Conservation (phyloP, 1,284 basidiomycete genomes). For the Ustanciosporium gigantosporum region DNA sequence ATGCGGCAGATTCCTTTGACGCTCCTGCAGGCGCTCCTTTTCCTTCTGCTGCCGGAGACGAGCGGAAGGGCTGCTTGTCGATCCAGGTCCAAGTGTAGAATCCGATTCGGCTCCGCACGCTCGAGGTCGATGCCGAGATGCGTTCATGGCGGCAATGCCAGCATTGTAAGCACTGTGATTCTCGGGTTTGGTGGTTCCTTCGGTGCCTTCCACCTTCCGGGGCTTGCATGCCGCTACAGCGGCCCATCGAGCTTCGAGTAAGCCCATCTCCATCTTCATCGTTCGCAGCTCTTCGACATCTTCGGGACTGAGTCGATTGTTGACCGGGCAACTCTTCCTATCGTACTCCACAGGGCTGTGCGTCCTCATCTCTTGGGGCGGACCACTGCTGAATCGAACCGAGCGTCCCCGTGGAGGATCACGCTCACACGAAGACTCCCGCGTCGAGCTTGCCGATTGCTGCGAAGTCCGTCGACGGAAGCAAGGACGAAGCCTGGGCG, state of each 20-base stretch:
- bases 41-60: conserved; percentile 37
- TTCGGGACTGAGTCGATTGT: conserved; percentile 51
- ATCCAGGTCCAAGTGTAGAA: conserved; percentile 23
- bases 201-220: conserved; percentile 26
- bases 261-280: conserved; percentile 57
- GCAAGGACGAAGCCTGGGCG: conserved; percentile 51
- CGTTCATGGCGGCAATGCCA: conserved; percentile 28
- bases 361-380: conserved; percentile 53
- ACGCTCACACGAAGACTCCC: conserved; percentile 50
- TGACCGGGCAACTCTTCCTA: conserved; percentile 54
- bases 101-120: conserved; percentile 34
- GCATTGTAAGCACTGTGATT: conserved; percentile 42
- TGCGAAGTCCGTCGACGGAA: conserved; percentile 44
- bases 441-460: conserved; percentile 23
- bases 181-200: conserved; percentile 31
- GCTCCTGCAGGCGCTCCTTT: conserved; percentile 29
- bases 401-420: conserved; percentile 33
- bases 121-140: conserved; percentile 11
- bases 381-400: conserved; percentile 53
- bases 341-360: conserved; percentile 61
- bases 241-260: conserved; percentile 56
- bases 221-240: conserved; percentile 48
- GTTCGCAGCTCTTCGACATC: conserved; percentile 57
- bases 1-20: conserved; percentile 32
- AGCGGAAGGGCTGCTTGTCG: conserved; percentile 16